phyloP scores from a whole-genome alignment of 139 green algal genomes.

The Tetradesmus lagerheimii region DNA sequence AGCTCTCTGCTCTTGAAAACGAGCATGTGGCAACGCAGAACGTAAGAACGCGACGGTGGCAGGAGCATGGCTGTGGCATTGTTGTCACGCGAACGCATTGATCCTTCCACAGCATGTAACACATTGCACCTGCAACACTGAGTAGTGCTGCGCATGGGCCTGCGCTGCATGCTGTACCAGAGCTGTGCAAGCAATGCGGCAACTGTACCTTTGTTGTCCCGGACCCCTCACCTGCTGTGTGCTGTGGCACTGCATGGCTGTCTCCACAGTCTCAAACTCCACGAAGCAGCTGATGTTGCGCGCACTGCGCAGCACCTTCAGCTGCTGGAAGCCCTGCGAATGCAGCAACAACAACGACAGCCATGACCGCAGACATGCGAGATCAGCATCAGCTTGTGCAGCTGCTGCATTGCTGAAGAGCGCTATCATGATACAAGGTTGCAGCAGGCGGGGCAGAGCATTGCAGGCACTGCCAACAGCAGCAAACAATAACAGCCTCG shows the following conservation, averaged over 20 bases:
- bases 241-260: slow-evolving; percentile 5
- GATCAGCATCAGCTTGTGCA: background rate
- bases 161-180: too few relatives aligned
- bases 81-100: too few relatives aligned
- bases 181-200: too few relatives aligned
- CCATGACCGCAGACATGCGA: background rate
- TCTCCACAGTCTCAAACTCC: slow-evolving; percentile 61
- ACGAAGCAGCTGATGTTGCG: slow-evolving; percentile 85
- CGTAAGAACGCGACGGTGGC: too few relatives aligned
- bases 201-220: background rate
- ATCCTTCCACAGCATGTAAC: too few relatives aligned
- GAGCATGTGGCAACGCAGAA: background rate
- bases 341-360: background rate
- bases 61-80: too few relatives aligned
- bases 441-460: background rate
- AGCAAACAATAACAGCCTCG: too few relatives aligned
- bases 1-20: too few relatives aligned
- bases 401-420: too few relatives aligned
- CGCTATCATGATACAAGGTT: background rate
- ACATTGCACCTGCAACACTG: too few relatives aligned
- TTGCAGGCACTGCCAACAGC: too few relatives aligned
- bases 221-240: slow-evolving; percentile 43
- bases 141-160: too few relatives aligned
- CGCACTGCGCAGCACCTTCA: slow-evolving; percentile 83
- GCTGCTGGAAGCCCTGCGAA: slow-evolving; percentile 79